Percentiles rank a stretch among this genome's conserved stretches.
Evolutionary conservation across 306 rosid species (phyloP).

Genomic region (Pterocarpus santalinus): DNA sequence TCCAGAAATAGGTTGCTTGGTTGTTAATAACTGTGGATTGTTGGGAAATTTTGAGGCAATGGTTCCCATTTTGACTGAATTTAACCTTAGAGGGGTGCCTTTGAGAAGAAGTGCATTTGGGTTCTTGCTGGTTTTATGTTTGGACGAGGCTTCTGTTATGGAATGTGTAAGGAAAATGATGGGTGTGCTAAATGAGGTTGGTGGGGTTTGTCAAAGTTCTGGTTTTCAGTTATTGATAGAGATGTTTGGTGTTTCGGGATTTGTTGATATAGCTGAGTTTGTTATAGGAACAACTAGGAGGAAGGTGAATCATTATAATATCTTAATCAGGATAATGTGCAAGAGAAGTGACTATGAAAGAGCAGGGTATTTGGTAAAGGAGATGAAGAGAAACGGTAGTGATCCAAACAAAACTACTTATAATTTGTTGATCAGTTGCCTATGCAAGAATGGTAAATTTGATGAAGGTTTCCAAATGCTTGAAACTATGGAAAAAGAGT

Average conservation of each 20-base stretch:
- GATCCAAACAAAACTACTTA: conserved; percentile 47
- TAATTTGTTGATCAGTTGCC: conserved; percentile 65
- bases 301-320: conserved; percentile 56
- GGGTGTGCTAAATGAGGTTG: conserved; percentile 64
- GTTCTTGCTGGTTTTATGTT: conserved; percentile 56
- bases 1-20: conserved; percentile 58
- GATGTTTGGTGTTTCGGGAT: conserved; percentile 57
- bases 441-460: conserved; percentile 59
- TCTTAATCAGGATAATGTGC: conserved; percentile 64
- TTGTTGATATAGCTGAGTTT: conserved; percentile 57
- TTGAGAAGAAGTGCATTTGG: conserved; percentile 62
- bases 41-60: conserved; percentile 66
- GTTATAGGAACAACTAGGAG: conserved; percentile 59
- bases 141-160: conserved; percentile 47
- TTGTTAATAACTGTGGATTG: conserved; percentile 71
- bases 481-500: conserved; percentile 55
- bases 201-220: conserved; percentile 62
- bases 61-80: conserved; percentile 59
- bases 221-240: conserved; percentile 73
- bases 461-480: conserved; percentile 56
- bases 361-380: conserved; percentile 58
- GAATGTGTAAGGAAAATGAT: conserved; percentile 51
- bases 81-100: conserved; percentile 31
- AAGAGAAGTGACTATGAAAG: conserved; percentile 58
- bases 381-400: conserved; percentile 64